Conservation (phyloP, 2,329 filamentous ascomycete genomes). For the Penicillium sp. region DNA sequence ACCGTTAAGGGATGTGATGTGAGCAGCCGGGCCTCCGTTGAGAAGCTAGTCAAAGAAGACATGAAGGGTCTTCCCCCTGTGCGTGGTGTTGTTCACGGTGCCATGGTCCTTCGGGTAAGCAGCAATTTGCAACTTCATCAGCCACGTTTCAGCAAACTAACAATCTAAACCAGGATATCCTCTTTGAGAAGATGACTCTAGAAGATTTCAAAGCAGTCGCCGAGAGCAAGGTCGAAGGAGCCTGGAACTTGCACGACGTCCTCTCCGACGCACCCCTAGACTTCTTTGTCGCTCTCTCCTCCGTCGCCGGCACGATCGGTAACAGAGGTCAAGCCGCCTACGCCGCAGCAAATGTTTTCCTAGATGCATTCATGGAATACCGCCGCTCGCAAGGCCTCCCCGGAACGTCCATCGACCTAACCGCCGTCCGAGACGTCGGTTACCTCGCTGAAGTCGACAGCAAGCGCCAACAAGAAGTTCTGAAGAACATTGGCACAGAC, state of each 20-base stretch:
- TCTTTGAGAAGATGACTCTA: conserved; percentile 37
- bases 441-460: conserved; percentile 26
- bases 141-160: conserved; percentile 4
- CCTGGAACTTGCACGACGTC: conserved; percentile 37
- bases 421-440: conserved; percentile 29
- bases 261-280: conserved; percentile 24
- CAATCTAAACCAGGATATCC: conserved; percentile 23
- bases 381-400: conserved; percentile 31
- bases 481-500: conserved; percentile 30
- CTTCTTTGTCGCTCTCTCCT: conserved; percentile 35
- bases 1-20: conserved; percentile 41
- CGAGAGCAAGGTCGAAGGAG: conserved; percentile 14
- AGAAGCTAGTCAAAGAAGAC: conserved; percentile 26
- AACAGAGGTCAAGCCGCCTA: conserved; percentile 34
- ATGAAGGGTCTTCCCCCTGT: conserved; percentile 38
- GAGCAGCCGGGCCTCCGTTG: conserved; percentile 33
- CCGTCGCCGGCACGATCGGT: conserved; percentile 32
- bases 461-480: conserved; percentile 26
- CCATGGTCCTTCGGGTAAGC: conserved; percentile 49
- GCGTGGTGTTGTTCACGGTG: conserved; percentile 50
- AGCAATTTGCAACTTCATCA: no score
- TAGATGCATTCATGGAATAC: conserved; percentile 33
- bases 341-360: conserved; percentile 31
- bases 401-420: conserved; percentile 35
- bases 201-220: conserved; percentile 15